Evolutionary conservation across 2,329 filamentous ascomycete species (phyloP), one percentile per base, ranked within the genome.

Genomic region (Coleophoma crateriformis): DNA sequence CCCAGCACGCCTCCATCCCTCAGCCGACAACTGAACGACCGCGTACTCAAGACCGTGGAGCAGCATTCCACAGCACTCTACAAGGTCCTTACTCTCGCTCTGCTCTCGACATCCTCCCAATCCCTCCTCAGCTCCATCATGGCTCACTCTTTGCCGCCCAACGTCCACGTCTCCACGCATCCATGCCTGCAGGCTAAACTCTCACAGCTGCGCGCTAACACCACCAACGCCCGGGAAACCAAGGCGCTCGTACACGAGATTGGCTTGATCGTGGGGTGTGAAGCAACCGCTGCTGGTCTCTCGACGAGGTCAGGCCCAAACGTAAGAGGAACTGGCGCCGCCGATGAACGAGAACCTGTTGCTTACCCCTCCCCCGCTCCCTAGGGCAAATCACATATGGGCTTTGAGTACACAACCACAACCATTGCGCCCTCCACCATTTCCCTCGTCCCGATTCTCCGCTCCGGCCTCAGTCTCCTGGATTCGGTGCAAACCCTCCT

Each of bases 391-490:
- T 94, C 90, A 0, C 87, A 89, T 1, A 77, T 97, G 33, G 88
- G 87, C 56, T 89, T 84, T 67, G 71, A 82, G 54, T 96, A 91
- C 71, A 77, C 80, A 13, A 84, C 81, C 1, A 78, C 81, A 35
- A 75, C 74, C 37, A 76, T 89, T 56, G 52, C 58, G 2, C 68
- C 77, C 6, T 85, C 88, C 1, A 70, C 76, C 45, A 80, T 96
- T 58, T 91, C 85, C 47, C 78, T 97, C 47, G 85, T 97, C 3
- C 92, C 92, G 35, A 95, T 97, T 68, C 80, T 97, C n/a, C 81
- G 92, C 53, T 95, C 89, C 3, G 92, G 92, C 22, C 76, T 96
- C 38, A 88, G 83, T 66, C 96, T 97, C 91, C 80, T 95, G 40
- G 88, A 95, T 64, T 87, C 85, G 87, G 60, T 19, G 67, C 85